phyloP scores from a whole-genome alignment of 345 rosid genomes.

The Eucalyptus regnans region DNA sequence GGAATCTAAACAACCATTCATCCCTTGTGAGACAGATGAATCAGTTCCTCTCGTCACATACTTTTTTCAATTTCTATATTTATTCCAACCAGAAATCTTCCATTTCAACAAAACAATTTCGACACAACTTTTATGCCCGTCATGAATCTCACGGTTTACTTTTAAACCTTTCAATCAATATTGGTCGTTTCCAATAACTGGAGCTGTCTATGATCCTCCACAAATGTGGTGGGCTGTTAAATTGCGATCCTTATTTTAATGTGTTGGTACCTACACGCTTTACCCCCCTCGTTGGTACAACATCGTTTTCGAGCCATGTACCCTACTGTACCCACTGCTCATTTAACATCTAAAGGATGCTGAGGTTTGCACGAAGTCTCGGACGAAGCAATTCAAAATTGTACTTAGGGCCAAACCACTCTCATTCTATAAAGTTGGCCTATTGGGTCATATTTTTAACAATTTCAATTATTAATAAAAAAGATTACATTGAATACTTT shows the following conservation, averaged over 20 bases:
- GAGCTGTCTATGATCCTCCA: fast-evolving
- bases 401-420: no score
- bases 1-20: neutral
- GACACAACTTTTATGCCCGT: neutral
- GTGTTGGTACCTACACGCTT: no score
- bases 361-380: no score
- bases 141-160: neutral
- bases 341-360: no score
- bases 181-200: no score
- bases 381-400: no score
- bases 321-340: no score
- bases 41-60: neutral
- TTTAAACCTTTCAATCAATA: neutral
- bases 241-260: no score
- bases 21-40: neutral
- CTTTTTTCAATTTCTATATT: neutral
- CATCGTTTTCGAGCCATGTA: no score
- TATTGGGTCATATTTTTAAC: neutral
- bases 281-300: no score
- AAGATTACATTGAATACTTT: neutral
- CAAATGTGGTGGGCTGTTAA: no score
- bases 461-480: neutral
- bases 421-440: neutral
- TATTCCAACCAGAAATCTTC: neutral
- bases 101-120: neutral